A percentile compares a stretch with the other conserved stretches of the same genome.
Evolutionary conservation across 257 asterid genomes (phyloP).

Genomic region (Euphrasia confusa): DNA sequence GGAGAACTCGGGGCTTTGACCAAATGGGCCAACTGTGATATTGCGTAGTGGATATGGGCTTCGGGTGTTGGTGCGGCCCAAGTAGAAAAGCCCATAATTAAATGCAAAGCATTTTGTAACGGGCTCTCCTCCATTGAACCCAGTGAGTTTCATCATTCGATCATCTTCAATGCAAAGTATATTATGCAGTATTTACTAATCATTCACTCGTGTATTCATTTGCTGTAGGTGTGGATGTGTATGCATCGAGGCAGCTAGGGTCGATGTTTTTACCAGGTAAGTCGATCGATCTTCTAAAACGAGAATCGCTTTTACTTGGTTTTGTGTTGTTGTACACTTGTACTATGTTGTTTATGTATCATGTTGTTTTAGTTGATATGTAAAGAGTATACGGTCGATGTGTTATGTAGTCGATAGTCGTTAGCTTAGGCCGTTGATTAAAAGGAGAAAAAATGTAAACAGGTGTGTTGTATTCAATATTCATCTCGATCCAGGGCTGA

Average conservation of each 20-base stretch:
- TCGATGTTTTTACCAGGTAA: background rate
- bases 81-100: constrained; percentile 15
- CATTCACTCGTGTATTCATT: background rate
- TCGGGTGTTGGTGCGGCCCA: background rate
- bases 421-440: too few relatives aligned
- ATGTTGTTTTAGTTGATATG: background rate
- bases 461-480: too few relatives aligned
- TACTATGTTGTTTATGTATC: too few relatives aligned
- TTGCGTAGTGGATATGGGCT: too few relatives aligned
- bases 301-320: too few relatives aligned
- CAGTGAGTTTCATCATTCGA: too few relatives aligned
- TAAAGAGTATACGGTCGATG: background rate
- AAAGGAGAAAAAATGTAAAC: constrained; percentile 22
- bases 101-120: constrained; percentile 1
- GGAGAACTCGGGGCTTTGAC: too few relatives aligned
- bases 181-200: too few relatives aligned
- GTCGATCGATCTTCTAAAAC: too few relatives aligned
- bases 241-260: background rate
- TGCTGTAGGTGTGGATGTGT: background rate
- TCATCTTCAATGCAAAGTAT: too few relatives aligned
- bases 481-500: constrained; percentile 28
- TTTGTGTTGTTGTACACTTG: too few relatives aligned
- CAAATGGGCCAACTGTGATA: background rate
- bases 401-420: background rate
- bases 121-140: background rate